These are phyloP conservation scores for Fusarium ambrosium DNA, from an alignment of 2,329 filamentous ascomycete species.

Conservation along the genomic window DNA sequence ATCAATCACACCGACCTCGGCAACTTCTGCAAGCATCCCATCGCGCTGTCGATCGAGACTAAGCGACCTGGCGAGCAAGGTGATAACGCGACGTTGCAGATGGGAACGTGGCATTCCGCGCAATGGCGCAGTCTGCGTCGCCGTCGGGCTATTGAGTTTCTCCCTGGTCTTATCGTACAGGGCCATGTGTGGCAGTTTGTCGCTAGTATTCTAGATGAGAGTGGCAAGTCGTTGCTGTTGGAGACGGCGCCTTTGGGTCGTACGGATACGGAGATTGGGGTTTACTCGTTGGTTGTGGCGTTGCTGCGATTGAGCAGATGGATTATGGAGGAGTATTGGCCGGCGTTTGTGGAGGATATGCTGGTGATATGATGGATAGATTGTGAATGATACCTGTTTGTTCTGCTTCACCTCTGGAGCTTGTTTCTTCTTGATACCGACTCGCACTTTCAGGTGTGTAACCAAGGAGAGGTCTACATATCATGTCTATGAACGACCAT, in stretches of 20 bases:
- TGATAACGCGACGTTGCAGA: too few relatives aligned
- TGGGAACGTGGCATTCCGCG: slow-evolving; percentile 36
- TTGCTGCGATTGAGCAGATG: slow-evolving; percentile 20
- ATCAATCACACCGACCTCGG: too few relatives aligned
- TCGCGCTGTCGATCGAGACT: too few relatives aligned
- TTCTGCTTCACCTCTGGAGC: neutral
- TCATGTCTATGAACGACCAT: neutral
- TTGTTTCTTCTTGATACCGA: neutral
- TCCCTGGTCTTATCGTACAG: slow-evolving; percentile 36
- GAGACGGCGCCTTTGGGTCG: slow-evolving; percentile 16
- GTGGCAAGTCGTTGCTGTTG: slow-evolving; percentile 17
- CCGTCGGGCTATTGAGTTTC: slow-evolving; percentile 27
- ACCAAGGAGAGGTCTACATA: neutral
- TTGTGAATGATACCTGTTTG: neutral
- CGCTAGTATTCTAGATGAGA: slow-evolving; percentile 22
- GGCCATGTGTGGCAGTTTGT: slow-evolving; percentile 40
- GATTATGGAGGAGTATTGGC: slow-evolving; percentile 30
- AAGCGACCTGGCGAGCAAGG: too few relatives aligned
- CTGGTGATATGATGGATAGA: neutral
- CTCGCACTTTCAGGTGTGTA: neutral
- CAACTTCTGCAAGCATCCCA: too few relatives aligned
- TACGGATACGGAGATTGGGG: slow-evolving; percentile 23
- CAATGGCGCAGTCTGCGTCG: slow-evolving; percentile 33
- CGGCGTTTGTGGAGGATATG: slow-evolving; percentile 18
- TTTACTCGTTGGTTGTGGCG: slow-evolving; percentile 28